Evolutionary conservation across 805 yeast genomes (phyloP).

Genomic region (Teunomyces cretensis): DNA sequence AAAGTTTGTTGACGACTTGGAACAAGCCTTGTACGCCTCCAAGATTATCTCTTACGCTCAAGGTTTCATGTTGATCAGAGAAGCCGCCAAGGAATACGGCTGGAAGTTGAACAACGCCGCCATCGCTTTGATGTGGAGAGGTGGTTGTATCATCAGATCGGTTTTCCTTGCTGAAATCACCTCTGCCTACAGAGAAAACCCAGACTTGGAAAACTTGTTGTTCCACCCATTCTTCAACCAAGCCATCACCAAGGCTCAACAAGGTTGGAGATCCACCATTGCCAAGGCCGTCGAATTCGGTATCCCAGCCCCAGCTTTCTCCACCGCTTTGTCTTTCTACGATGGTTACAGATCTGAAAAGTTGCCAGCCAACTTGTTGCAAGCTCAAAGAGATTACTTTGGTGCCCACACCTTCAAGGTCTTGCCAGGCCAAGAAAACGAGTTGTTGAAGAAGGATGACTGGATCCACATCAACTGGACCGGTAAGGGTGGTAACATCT

Average conservation of each 20-base stretch:
- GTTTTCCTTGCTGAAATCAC: constrained; percentile 97
- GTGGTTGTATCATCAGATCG: constrained; percentile 99
- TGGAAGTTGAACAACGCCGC: constrained; percentile 98
- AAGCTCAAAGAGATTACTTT: constrained; percentile 99
- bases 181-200: constrained; percentile 89
- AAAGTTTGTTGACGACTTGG: constrained; percentile 86
- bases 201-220: constrained; percentile 91
- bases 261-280: constrained; percentile 91
- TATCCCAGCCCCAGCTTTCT: constrained; percentile 96
- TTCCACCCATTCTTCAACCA: constrained; percentile 92
- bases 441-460: constrained; percentile 70
- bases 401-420: constrained; percentile 99
- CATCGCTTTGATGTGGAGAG: constrained; percentile 99
- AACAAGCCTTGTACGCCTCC: constrained; percentile 98
- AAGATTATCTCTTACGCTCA: constrained; percentile 98
- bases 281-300: constrained; percentile 79
- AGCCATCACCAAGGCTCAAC: constrained; percentile 91
- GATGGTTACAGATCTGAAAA: constrained; percentile 97
- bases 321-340: constrained; percentile 95
- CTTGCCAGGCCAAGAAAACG: constrained; percentile 81
- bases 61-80: constrained; percentile 99
- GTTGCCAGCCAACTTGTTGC: constrained; percentile 96
- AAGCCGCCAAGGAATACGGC: constrained; percentile 94
- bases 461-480: constrained; percentile 99
- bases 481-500: constrained; percentile 96